These are phyloP conservation scores for Lignosus rhinocerotis DNA, from an alignment of 1,284 basidiomycete genomes.

Conservation along the genomic window DNA sequence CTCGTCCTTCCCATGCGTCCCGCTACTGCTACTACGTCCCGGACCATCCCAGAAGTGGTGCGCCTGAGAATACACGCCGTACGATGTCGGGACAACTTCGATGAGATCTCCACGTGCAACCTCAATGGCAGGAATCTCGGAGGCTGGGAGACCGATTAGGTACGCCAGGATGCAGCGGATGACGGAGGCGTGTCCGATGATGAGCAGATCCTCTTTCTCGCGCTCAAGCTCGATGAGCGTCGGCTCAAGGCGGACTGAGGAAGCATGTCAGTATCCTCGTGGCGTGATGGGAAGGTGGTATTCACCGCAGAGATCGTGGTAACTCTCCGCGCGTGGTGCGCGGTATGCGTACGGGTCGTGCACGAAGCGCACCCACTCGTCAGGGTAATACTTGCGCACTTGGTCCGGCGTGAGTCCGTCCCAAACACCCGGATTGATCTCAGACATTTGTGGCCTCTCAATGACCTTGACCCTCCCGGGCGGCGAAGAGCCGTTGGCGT, in stretches of 20 bases:
- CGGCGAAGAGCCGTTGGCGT: conserved; percentile 20
- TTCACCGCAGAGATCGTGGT: conserved; percentile 82
- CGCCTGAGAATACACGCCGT: conserved; percentile 85
- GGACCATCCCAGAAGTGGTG: conserved; percentile 94
- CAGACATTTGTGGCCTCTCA: conserved; percentile 94
- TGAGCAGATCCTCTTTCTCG: conserved; percentile 75
- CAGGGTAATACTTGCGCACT: conserved; percentile 87
- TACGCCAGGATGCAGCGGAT: conserved; percentile 93
- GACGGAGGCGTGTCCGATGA: conserved; percentile 91
- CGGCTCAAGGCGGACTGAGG: conserved; percentile 74
- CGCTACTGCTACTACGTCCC: conserved; percentile 49
- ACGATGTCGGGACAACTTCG: conserved; percentile 88
- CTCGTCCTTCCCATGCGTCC: conserved; percentile 47
- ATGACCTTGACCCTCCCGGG: conserved; percentile 74
- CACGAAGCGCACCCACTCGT: conserved; percentile 91
- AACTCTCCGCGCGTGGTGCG: conserved; percentile 91
- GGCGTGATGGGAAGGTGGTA: conserved; percentile 1
- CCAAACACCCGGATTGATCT: conserved; percentile 97
- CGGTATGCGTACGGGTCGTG: conserved; percentile 94
- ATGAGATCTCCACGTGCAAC: conserved; percentile 89
- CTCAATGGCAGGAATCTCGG: conserved; percentile 95
- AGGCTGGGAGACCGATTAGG: conserved; percentile 92
- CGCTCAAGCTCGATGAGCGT: conserved; percentile 84
- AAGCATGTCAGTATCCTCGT: not conserved
- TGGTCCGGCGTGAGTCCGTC: conserved; percentile 93